Base-by-base conservation (phyloP, 192 early-diverging fungal genomes). In the Gaertneriomyces semiglobifer region DNA sequence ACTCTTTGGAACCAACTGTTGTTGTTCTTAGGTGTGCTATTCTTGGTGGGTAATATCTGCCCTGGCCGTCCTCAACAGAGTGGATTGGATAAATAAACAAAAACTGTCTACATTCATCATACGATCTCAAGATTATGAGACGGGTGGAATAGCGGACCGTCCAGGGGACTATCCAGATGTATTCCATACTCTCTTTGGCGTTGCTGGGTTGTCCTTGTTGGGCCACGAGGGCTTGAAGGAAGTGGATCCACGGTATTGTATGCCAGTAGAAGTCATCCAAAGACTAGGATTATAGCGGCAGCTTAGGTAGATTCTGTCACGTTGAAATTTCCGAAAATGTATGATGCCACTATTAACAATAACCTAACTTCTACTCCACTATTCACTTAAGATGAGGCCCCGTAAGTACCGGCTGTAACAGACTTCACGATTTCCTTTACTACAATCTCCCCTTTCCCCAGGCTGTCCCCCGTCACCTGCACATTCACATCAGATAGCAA, bases 31-130 rank as follows among this genome's bases (percentile, higher is more conserved):
- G 87, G 85, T 90, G 4, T 98, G 96, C 69, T 98, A 98, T 71
- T 96, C 96, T 41, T 98, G 96, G 96, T 98, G 96, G 96, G 94
- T 96, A 0, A 70, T 96, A 46, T 94, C 93, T 9, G 84, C 92
- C 40, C 79, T 98, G 3, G 77, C 87, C 20, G 92, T 96, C 19
- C 66, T 98, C 53, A 88, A 82, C 16, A 74, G 89, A 1, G 45
- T 85, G 0, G 87, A 94, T 63, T 99, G 96, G 96, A 92, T 97
- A 56, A 83, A 94, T 53, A 70, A 77, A 18, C 76, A 84, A 12
- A 88, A 85, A 51, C 79, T 99, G 18, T 81, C 79, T 0, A 66
- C 60, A 6, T 99, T 96, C 78, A 93, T 97, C 57, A 75, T 96
- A 7, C 66, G 74, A 2, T 85, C 89, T 6, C 93, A 98, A 84